These are phyloP conservation scores for Sphagnum magellanicum DNA, from an alignment of 228 moss, liverwort and hornwort species.

Conservation along the genomic window DNA sequence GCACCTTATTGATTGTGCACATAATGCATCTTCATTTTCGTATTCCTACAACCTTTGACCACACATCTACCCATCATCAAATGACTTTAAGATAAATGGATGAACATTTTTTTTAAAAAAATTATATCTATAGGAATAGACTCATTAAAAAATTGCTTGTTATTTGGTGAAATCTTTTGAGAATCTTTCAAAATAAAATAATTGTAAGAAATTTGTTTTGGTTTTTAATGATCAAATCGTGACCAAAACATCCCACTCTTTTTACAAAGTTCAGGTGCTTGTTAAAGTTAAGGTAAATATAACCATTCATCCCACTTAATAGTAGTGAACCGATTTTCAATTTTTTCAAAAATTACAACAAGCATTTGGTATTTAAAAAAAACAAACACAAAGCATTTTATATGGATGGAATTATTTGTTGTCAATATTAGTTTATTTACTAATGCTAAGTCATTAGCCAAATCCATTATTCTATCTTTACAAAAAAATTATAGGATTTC, in stretches of 20 bases:
- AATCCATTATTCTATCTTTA: neutral
- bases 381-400: neutral
- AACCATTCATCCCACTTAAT: neutral
- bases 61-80: neutral
- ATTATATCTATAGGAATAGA: neutral
- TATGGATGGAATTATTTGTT: neutral
- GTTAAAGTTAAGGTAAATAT: neutral
- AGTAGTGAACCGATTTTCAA: neutral
- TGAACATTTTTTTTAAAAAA: neutral
- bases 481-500: neutral
- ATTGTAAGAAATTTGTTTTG: neutral
- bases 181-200: neutral
- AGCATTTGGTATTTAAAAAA: neutral
- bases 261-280: conserved; percentile 1
- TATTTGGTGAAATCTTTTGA: neutral
- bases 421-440: neutral
- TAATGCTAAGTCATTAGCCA: neutral
- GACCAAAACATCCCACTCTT: neutral
- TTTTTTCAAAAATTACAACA: neutral
- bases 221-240: neutral
- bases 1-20: neutral
- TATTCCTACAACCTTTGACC: neutral
- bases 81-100: neutral
- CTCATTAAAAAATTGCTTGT: neutral
- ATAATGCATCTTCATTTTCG: neutral